These are phyloP conservation scores for Venturia effusa DNA, from an alignment of 2,329 filamentous ascomycete species.

Conservation along the genomic window DNA sequence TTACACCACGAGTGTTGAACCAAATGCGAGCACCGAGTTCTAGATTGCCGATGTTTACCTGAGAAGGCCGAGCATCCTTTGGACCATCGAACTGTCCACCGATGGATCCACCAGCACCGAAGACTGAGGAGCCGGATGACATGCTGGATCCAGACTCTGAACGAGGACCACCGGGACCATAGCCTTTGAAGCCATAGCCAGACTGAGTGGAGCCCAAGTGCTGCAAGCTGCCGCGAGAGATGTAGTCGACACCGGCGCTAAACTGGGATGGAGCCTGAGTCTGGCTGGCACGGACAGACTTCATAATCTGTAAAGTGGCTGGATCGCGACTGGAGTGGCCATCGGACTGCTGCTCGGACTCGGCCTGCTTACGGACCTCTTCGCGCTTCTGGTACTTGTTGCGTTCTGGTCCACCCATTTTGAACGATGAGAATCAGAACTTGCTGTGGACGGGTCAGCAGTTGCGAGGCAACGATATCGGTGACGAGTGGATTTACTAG, in stretches of 20 bases:
- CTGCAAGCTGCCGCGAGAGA: neutral
- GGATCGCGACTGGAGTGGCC: neutral
- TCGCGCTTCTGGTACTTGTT: neutral
- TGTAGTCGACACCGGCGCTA: neutral
- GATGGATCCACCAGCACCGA: neutral
- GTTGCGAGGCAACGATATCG: neutral
- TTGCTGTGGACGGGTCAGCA: neutral
- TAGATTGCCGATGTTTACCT: neutral
- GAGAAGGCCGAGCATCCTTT: neutral
- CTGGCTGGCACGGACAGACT: neutral
- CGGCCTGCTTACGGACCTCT: neutral
- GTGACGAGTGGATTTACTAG: too few species aligned
- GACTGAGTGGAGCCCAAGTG: neutral
- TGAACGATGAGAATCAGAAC: neutral
- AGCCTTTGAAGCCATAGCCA: neutral
- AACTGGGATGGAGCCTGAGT: neutral
- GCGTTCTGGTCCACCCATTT: neutral
- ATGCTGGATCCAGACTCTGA: neutral
- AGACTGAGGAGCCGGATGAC: neutral
- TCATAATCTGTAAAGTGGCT: neutral
- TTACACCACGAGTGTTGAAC: neutral
- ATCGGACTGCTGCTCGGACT: neutral
- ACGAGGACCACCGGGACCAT: neutral
- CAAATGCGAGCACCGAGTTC: neutral
- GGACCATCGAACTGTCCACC: conserved; percentile 1